phyloP scores from a whole-genome alignment of 768 basidiomycete genomes.

The Hemileccinum rubropunctum region DNA sequence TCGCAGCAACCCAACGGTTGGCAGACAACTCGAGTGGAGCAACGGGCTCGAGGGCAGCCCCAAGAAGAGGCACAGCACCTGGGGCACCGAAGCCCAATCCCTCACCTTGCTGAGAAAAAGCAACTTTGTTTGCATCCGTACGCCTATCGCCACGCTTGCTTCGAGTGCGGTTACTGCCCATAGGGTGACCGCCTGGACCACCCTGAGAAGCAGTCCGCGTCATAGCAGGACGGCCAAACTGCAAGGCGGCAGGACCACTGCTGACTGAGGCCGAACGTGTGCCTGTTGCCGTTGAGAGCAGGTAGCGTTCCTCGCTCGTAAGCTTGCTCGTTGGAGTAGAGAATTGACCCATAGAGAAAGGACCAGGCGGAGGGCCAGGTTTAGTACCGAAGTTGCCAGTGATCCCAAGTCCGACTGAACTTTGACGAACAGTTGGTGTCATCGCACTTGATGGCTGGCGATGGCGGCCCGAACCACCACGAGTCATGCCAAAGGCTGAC shows the following conservation, averaged over 20 bases:
- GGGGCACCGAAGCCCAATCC: conserved; percentile 32
- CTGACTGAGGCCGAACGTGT: conserved; percentile 57
- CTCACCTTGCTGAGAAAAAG: conserved; percentile 37
- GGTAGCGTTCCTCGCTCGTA: conserved; percentile 69
- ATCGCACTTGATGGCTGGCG: conserved; percentile 45
- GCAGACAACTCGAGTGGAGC: conserved; percentile 74
- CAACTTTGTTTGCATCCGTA: conserved; percentile 49
- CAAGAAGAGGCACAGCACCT: conserved; percentile 30
- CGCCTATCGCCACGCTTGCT: conserved; percentile 85
- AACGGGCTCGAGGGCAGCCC: conserved; percentile 56
- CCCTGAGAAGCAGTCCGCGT: conserved; percentile 67
- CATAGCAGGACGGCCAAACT: conserved; percentile 62
- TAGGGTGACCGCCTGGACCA: conserved; percentile 48
- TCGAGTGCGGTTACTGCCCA: conserved; percentile 59
- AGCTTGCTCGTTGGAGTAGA: conserved; percentile 52
- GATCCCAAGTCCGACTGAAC: conserved; percentile 49
- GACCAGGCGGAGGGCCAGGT: conserved; percentile 21
- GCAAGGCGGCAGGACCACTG: conserved; percentile 44
- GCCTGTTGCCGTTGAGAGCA: conserved; percentile 38
- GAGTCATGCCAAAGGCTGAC: conserved; percentile 45
- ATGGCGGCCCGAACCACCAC: conserved; percentile 65
- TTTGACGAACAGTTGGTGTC: conserved; percentile 44
- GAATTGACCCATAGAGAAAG: conserved; percentile 71
- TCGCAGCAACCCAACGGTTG: conserved; percentile 74
- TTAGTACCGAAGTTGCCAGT: conserved; percentile 28